These are phyloP conservation scores for Elsinoe arachidis DNA, from an alignment of 2,329 filamentous ascomycete species.

Conservation along the genomic window DNA sequence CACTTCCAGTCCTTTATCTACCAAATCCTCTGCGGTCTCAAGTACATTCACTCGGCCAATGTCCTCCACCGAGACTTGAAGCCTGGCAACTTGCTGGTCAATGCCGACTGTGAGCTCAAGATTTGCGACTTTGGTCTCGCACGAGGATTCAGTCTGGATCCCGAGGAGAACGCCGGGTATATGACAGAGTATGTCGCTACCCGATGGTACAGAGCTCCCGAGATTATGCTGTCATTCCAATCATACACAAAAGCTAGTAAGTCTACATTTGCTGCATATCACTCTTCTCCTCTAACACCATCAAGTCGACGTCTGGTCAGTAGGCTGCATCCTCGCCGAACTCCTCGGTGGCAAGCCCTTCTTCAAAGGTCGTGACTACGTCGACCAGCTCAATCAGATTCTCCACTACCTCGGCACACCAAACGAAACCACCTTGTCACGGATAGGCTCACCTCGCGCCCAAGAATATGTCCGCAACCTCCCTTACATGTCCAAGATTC, in stretches of 20 bases:
- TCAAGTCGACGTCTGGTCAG: slow-evolving; percentile 95
- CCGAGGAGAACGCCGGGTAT: slow-evolving; percentile 96
- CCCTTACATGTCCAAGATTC: slow-evolving; percentile 87
- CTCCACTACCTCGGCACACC: slow-evolving; percentile 95
- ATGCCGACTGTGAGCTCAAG: slow-evolving; percentile 98
- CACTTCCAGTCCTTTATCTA: slow-evolving; percentile 99
- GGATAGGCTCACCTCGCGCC: slow-evolving; percentile 89
- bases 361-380: slow-evolving; percentile 98
- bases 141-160: slow-evolving; percentile 91
- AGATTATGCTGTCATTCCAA: slow-evolving; percentile 99
- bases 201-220: slow-evolving; percentile 94
- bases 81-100: slow-evolving; percentile 92
- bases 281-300: slow-evolving; percentile 14
- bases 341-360: slow-evolving; percentile 92
- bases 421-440: slow-evolving; percentile 84
- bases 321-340: slow-evolving; percentile 94
- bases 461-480: slow-evolving; percentile 89
- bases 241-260: slow-evolving; percentile 99
- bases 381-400: slow-evolving; percentile 99
- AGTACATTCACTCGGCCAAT: slow-evolving; percentile 98
- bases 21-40: slow-evolving; percentile 96
- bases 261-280: slow-evolving; percentile 35
- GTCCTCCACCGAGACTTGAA: slow-evolving; percentile 95
- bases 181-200: slow-evolving; percentile 99
- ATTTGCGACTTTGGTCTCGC: slow-evolving; percentile 97